Conservation (phyloP, 495 filamentous ascomycete genomes). For the Trichoderma gamsii region DNA sequence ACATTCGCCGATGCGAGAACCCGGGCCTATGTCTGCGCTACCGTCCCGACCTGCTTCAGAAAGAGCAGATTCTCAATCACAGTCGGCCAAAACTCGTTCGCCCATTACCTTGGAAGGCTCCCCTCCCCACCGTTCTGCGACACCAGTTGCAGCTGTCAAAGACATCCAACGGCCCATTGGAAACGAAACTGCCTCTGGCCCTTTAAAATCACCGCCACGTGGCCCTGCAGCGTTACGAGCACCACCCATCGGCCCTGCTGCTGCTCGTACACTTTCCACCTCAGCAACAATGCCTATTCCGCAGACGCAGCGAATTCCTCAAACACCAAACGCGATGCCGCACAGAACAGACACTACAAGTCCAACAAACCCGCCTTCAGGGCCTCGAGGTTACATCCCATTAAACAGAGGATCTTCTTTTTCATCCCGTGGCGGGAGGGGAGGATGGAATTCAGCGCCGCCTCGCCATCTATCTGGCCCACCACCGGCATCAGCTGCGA, state of each 20-base stretch:
- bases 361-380: conserved; percentile 36
- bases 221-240: conserved; percentile 43
- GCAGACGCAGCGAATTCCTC: conserved; percentile 28
- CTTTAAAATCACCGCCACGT: conserved; percentile 37
- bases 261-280: conserved; percentile 34
- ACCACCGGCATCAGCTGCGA: conserved; percentile 30
- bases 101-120: conserved; percentile 31
- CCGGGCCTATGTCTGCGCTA: conserved; percentile 37
- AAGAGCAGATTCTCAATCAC: conserved; percentile 39
- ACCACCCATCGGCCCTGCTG: conserved; percentile 41
- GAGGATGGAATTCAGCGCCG: conserved; percentile 31
- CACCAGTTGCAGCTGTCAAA: conserved; percentile 19
- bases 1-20: conserved; percentile 37
- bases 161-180: conserved; percentile 27
- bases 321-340: conserved; percentile 22
- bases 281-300: conserved; percentile 24
- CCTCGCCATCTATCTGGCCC: conserved; percentile 31
- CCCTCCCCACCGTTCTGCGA: conserved; percentile 26
- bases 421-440: conserved; percentile 34
- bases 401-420: conserved; percentile 31
- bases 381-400: conserved; percentile 42
- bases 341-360: conserved; percentile 33
- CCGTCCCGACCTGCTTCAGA: conserved; percentile 39
- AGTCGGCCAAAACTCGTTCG: conserved; percentile 33
- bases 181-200: conserved; percentile 24